Percentiles rank a stretch among this genome's conserved stretches.
Conservation (phyloP, 768 basidiomycete genomes). For the Fibroporia radiculosa region DNA sequence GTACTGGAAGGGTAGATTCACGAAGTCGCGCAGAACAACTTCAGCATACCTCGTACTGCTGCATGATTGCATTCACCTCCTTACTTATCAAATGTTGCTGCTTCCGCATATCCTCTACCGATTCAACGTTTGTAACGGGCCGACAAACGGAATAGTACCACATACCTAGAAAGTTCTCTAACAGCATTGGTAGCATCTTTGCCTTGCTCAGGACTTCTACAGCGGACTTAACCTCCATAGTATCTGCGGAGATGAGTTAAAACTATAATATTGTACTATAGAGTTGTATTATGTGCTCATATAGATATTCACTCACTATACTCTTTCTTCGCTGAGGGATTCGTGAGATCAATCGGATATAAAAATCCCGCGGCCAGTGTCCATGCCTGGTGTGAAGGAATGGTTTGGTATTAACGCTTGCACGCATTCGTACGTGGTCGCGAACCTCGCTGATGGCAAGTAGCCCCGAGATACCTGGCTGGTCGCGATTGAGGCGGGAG, state of each 20-base stretch:
- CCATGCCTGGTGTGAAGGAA: slow-evolving; percentile 62
- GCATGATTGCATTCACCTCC: slow-evolving; percentile 56
- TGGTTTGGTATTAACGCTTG: not conserved
- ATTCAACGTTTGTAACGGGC: not conserved
- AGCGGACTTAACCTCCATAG: slow-evolving; percentile 42
- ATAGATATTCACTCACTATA: slow-evolving; percentile 19
- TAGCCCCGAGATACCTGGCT: slow-evolving; percentile 24
- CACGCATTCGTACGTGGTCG: slow-evolving; percentile 4
- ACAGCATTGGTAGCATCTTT: slow-evolving; percentile 51
- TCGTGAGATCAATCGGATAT: slow-evolving; percentile 45
- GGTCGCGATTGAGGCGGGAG: slow-evolving; percentile 19
- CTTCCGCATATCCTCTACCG: slow-evolving; percentile 54
- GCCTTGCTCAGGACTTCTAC: slow-evolving; percentile 52
- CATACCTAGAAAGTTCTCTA: slow-evolving; percentile 70
- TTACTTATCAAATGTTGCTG: slow-evolving; percentile 48
- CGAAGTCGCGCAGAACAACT: not conserved
- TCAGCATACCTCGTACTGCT: slow-evolving; percentile 52
- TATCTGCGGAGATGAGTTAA: too few relatives aligned
- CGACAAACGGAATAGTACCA: not conserved
- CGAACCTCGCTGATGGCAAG: slow-evolving; percentile 54
- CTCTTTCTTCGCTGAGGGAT: slow-evolving; percentile 22
- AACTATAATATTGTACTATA: too few relatives aligned
- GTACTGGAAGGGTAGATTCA: not conserved
- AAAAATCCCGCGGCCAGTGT: slow-evolving; percentile 44
- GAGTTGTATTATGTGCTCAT: slow-evolving; percentile 6